Evolutionary conservation across 169 alveolate species (phyloP).

Genomic region (Plasmodium knowlesi): DNA sequence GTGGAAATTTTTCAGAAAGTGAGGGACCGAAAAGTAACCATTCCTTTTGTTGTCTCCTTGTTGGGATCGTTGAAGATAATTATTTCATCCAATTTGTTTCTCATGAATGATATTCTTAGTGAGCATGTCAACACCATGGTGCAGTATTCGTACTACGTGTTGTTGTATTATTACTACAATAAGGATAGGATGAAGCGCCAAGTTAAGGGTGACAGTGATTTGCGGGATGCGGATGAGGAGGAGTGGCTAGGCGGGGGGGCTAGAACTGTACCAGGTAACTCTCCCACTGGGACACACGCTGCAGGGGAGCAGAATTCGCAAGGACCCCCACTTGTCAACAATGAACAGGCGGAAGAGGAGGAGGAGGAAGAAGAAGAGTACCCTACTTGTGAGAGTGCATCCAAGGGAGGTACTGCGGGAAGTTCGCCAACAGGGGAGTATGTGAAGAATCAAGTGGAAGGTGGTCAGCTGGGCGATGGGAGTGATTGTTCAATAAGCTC

Average conservation of each 20-base stretch:
- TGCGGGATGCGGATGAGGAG: background rate
- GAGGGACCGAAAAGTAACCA: conserved; percentile 8
- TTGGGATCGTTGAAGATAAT: conserved; percentile 26
- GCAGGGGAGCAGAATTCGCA: background rate
- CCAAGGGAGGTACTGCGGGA: background rate
- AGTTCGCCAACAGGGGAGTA: background rate
- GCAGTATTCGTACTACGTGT: conserved; percentile 56
- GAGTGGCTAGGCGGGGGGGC: background rate
- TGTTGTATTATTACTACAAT: conserved; percentile 27
- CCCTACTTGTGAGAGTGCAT: background rate
- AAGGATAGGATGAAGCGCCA: background rate
- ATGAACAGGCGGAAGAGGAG: background rate
- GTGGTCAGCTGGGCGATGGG: background rate
- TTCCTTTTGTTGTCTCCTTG: conserved; percentile 51
- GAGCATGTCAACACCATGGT: conserved; percentile 46
- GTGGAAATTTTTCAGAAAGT: conserved; percentile 8
- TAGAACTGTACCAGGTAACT: background rate
- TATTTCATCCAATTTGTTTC: conserved; percentile 48
- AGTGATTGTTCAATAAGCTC: conserved; percentile 23
- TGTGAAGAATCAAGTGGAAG: background rate
- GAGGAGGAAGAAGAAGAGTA: background rate
- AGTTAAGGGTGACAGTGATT: background rate
- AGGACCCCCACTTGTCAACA: background rate
- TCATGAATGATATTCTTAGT: conserved; percentile 12
- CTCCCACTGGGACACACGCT: background rate